Evolutionary conservation across 2,329 filamentous ascomycete genomes (phyloP), one percentile per base, ranked within the genome.

Genomic region (Mollisia scopiformis): DNA sequence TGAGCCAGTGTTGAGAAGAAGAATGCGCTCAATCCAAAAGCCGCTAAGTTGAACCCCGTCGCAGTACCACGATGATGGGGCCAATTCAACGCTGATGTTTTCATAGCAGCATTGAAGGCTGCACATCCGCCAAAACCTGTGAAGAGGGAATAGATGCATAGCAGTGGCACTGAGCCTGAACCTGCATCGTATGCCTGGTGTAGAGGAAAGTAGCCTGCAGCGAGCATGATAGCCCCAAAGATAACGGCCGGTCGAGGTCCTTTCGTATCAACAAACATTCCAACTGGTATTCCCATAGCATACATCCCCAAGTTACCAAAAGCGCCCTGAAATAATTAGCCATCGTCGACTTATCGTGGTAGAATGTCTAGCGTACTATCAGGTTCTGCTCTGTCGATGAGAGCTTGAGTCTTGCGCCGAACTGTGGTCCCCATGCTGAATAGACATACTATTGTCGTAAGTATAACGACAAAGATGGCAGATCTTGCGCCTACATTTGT

Each of bases 351-450:
- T 27, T 55, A 35, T 55, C 25, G 14, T 11, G 61, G 37, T 56
- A 55, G 27, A 39, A 52, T 47, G 62, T 72, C n/a, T n/a, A n/a
- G n/a, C 84, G 74, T 80, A 89, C 93, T 73, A 99, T 93, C 67
- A 98, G 77, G 76, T 99, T 98, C 76, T 87, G 93, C 75, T 97
- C 84, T 2, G 94, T 98, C n/a, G 95, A 90, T 14, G 93, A 93
- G 63, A 98, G 85, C 73, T 90, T 88, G 69, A 99, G 82, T 69
- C 86, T 88, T 71, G 96, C 88, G 53, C 93, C 93, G 73, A 97
- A 97, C 77, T 97, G 93, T 21, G 95, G 95, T 14, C 92, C 93
- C 93, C 95, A 99, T 77, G 94, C 94, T 58, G 93, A 97, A 78
- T 97, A 99, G 73, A 93, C 94, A 85, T 99, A 98, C 92, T 97